A percentile compares a stretch with the other conserved stretches of the same genome.
phyloP scores from a whole-genome alignment of 192 early-diverging fungal genomes.

The Coemansia erecta region DNA sequence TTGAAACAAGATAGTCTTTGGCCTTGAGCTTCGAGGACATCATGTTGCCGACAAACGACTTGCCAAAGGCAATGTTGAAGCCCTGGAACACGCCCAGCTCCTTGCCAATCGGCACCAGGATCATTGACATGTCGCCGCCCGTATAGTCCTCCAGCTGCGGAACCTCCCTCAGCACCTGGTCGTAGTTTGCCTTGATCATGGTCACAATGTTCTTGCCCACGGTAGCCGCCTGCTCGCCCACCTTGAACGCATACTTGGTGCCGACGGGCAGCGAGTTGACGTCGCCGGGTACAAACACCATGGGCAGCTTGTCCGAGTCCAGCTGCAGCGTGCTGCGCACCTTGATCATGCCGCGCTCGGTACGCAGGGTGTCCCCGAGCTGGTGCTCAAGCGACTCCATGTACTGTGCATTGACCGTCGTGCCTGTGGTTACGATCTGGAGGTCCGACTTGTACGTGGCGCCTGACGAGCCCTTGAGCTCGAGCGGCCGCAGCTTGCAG shows the following conservation, averaged over 20 bases:
- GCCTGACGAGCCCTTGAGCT: conserved; percentile 52
- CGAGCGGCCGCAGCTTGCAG: conserved; percentile 28
- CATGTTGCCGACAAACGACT: conserved; percentile 31
- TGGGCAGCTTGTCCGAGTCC: conserved; percentile 11
- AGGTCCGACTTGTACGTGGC: conserved; percentile 56
- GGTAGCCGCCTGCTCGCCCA: conserved; percentile 15
- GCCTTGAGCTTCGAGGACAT: conserved; percentile 25
- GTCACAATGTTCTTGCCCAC: conserved; percentile 32
- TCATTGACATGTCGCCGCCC: conserved; percentile 21
- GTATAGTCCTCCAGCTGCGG: conserved; percentile 20
- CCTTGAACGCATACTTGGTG: conserved; percentile 31
- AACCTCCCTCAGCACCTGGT: background rate
- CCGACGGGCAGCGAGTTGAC: conserved; percentile 41
- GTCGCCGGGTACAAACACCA: conserved; percentile 59
- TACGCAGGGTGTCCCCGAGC: conserved; percentile 22
- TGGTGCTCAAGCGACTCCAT: conserved; percentile 40
- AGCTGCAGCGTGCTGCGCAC: conserved; percentile 56
- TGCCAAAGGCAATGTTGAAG: conserved; percentile 35
- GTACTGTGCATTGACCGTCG: conserved; percentile 46
- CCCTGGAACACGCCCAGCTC: conserved; percentile 40
- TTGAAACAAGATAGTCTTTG: conserved; percentile 37
- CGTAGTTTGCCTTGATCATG: conserved; percentile 17
- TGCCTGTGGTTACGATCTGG: conserved; percentile 54
- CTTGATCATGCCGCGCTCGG: conserved; percentile 40
- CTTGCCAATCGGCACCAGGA: conserved; percentile 39